Conservation (phyloP, 2,329 filamentous ascomycete genomes). For the Xylariaceae sp. region DNA sequence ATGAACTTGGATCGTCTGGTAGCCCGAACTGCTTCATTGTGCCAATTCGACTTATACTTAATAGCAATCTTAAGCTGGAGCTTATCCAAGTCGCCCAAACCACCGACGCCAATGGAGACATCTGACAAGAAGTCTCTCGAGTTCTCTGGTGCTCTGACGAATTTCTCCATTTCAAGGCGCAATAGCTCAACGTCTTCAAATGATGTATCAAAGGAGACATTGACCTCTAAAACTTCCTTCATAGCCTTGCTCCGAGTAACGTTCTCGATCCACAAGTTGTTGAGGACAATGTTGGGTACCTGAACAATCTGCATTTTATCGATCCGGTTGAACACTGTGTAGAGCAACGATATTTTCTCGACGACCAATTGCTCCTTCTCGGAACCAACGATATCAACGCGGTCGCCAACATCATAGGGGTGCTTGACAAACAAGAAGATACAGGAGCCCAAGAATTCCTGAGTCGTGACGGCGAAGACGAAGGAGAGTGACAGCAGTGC, state of each 20-base stretch:
- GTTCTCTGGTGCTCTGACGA: constrained; percentile 81
- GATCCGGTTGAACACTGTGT: constrained; percentile 84
- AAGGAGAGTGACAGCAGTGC: constrained; percentile 94
- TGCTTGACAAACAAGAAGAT: constrained; percentile 99
- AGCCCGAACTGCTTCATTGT: constrained; percentile 77
- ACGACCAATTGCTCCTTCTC: constrained; percentile 67
- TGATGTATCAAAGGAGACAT: constrained; percentile 78
- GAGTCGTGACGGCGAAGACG: constrained; percentile 85
- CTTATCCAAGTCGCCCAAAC: constrained; percentile 84
- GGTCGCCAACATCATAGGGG: constrained; percentile 92
- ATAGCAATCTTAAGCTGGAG: constrained; percentile 78
- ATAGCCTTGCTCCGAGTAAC: constrained; percentile 86
- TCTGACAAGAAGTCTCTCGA: constrained; percentile 86
- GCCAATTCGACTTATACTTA: constrained; percentile 89
- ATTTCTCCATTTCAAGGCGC: constrained; percentile 77
- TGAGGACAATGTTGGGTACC: constrained; percentile 87
- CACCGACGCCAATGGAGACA: constrained; percentile 70
- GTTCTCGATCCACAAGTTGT: constrained; percentile 94
- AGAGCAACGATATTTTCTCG: constrained; percentile 90
- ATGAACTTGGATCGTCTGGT: constrained; percentile 91
- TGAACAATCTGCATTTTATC: constrained; percentile 75
- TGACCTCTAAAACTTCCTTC: constrained; percentile 77
- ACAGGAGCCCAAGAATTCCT: constrained; percentile 96
- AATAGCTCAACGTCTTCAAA: constrained; percentile 88
- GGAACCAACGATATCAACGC: constrained; percentile 69